phyloP scores from a whole-genome alignment of 148 eudicot genomes.

The Rhododendron griersonianum region DNA sequence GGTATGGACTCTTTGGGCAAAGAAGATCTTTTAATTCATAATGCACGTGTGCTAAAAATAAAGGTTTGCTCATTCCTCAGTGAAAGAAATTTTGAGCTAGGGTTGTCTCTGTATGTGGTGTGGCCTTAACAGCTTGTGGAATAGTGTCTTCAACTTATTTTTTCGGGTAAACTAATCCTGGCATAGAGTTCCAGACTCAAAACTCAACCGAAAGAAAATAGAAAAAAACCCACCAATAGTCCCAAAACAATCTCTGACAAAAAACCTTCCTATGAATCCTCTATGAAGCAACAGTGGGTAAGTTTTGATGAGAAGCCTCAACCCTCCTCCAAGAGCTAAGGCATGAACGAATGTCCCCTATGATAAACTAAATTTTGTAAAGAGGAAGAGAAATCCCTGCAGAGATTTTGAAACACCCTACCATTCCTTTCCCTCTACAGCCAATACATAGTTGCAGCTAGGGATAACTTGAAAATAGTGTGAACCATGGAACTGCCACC shows the following conservation, averaged over 20 bases:
- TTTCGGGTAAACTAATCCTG: no score
- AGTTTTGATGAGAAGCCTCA: background rate
- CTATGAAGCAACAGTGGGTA: background rate
- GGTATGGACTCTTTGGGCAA: constrained; percentile 70
- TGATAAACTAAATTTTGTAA: background rate
- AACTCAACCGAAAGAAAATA: background rate
- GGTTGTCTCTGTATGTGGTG: background rate
- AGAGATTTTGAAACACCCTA: background rate
- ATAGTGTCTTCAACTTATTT: background rate
- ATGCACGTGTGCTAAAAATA: constrained; percentile 45
- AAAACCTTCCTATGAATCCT: background rate
- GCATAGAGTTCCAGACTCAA: no score
- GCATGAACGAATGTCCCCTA: background rate
- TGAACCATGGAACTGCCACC: no score
- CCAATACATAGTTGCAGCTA: no score
- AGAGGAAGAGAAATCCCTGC: background rate
- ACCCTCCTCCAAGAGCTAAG: background rate
- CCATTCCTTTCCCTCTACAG: no score
- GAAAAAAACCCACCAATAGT: background rate
- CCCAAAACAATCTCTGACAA: background rate
- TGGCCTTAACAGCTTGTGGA: background rate
- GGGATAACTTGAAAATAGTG: no score
- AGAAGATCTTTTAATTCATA: constrained; percentile 66
- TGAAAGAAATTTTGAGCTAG: background rate
- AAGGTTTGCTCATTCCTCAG: constrained; percentile 36